Percentiles rank a stretch among this genome's conserved stretches.
These are phyloP conservation scores for Cladosporium velox DNA, from an alignment of 2,329 filamentous ascomycete genomes.

Conservation along the genomic window DNA sequence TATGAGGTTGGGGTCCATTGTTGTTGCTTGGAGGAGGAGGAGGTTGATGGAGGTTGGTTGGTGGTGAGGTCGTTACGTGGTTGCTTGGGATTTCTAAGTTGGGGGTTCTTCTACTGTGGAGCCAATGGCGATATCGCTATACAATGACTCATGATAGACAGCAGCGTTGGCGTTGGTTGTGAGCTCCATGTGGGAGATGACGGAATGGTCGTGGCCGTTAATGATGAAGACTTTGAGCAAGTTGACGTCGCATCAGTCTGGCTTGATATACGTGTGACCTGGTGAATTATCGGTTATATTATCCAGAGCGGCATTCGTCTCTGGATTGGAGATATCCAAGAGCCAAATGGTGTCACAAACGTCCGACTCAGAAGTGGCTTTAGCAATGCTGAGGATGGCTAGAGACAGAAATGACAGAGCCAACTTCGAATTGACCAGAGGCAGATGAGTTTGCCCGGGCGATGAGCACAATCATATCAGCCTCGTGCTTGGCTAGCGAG, in stretches of 20 bases:
- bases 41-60: neutral
- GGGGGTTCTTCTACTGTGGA: neutral
- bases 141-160: neutral
- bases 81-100: neutral
- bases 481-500: neutral
- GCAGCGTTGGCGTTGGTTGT: neutral
- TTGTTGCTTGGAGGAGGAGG: too few relatives aligned
- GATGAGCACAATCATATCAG: neutral
- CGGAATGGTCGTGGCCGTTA: neutral
- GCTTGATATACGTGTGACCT: neutral
- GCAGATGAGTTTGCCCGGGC: neutral
- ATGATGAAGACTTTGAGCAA: neutral
- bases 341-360: neutral
- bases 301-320: neutral
- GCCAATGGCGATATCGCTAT: neutral
- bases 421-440: neutral
- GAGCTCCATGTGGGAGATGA: neutral
- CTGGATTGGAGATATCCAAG: neutral
- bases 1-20: neutral
- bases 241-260: neutral
- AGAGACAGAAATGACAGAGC: neutral
- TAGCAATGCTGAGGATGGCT: neutral
- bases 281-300: neutral
- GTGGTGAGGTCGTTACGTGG: neutral
- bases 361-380: neutral